phyloP scores from a whole-genome alignment of 495 filamentous ascomycete species.

The Staphylotrichum longicolle region DNA sequence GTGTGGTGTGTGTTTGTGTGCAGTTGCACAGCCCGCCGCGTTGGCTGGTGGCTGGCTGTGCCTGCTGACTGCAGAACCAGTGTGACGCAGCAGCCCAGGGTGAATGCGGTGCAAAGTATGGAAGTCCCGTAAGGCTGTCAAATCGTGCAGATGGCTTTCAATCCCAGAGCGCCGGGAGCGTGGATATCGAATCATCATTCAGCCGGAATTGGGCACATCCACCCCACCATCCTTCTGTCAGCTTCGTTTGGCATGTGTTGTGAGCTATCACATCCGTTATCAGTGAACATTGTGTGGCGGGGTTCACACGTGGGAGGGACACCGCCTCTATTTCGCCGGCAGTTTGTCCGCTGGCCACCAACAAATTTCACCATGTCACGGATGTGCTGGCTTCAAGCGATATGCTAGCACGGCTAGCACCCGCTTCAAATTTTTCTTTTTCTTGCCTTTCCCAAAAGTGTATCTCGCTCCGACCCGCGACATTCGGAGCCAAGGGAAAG shows the following conservation, averaged over 20 bases:
- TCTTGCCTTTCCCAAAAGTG: not conserved
- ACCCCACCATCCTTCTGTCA: not conserved
- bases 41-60: not conserved
- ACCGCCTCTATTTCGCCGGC: not conserved
- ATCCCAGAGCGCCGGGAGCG: constrained; percentile 8
- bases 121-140: constrained; percentile 13
- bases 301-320: constrained; percentile 8
- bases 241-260: constrained; percentile 5
- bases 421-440: not conserved
- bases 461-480: constrained; percentile 2
- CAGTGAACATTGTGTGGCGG: constrained; percentile 1
- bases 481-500: constrained; percentile 4
- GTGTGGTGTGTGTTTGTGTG: not conserved
- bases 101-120: not conserved
- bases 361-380: not conserved
- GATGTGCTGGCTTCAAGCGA: too few relatives aligned
- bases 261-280: constrained; percentile 12
- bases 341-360: not conserved
- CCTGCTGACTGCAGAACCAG: constrained; percentile 16
- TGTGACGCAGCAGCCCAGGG: not conserved
- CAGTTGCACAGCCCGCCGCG: constrained; percentile 1
- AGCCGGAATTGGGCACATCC: constrained; percentile 3
- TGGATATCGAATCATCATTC: not conserved
- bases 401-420: not conserved
- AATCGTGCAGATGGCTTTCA: constrained; percentile 3